Percentiles rank a stretch among this genome's conserved stretches.
These are phyloP conservation scores for Erodium chrysanthum DNA, from an alignment of 441 rosid genomes.

Conservation along the genomic window DNA sequence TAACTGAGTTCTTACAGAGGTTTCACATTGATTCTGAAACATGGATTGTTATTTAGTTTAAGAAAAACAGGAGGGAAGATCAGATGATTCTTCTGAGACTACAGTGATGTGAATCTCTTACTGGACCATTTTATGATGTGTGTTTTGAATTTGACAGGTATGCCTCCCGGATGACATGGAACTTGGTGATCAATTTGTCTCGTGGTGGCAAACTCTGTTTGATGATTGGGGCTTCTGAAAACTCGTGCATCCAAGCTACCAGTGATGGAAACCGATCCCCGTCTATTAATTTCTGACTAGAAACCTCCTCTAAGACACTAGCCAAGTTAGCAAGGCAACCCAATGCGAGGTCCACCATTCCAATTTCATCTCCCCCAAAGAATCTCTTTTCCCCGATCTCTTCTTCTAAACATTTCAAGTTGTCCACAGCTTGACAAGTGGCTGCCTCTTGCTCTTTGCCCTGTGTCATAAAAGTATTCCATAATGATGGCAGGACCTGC, in stretches of 20 bases:
- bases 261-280: slow-evolving; percentile 25
- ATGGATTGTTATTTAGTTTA: not conserved
- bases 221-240: slow-evolving; percentile 21
- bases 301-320: slow-evolving; percentile 28
- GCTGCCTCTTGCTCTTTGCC: slow-evolving; percentile 32
- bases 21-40: not conserved
- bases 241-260: slow-evolving; percentile 25
- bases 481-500: slow-evolving; percentile 28
- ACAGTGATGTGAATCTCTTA: not conserved
- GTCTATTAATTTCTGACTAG: slow-evolving; percentile 22
- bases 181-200: slow-evolving; percentile 32
- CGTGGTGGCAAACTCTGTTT: slow-evolving; percentile 34
- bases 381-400: slow-evolving; percentile 31
- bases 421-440: slow-evolving; percentile 14
- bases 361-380: slow-evolving; percentile 32
- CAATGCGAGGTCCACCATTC: slow-evolving; percentile 30
- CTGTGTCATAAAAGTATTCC: slow-evolving; percentile 21
- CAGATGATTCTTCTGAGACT: not conserved
- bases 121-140: not conserved
- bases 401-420: slow-evolving; percentile 31
- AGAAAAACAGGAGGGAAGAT: not conserved
- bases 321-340: slow-evolving; percentile 34
- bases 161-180: slow-evolving; percentile 14
- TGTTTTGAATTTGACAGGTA: not conserved
- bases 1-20: not conserved